Evolutionary conservation across 208 protist genomes (phyloP), one percentile per base, ranked within the genome.

Genomic region (Acanthamoeba triangularis): DNA sequence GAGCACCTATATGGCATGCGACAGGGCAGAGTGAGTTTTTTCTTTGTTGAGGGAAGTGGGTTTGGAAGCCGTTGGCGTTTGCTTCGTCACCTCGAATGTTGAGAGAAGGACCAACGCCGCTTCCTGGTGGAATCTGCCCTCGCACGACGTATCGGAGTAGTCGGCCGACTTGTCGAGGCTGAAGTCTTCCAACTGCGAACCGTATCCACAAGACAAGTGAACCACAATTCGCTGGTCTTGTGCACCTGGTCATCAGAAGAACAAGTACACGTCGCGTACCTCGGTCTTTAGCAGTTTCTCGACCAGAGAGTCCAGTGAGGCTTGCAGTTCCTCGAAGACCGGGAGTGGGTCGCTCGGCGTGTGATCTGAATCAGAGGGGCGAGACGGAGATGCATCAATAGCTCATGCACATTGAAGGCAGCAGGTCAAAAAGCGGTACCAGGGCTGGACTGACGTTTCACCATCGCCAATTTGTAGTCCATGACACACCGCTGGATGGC

Each of bases 61-160:
- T n/a, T n/a, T n/a, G n/a, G n/a, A n/a, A n/a, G n/a, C n/a, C n/a
- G n/a, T n/a, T n/a, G n/a, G n/a, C n/a, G 80, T 1, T 11, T 11
- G n/a, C n/a, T 47, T 47, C 44, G 4, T 47, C 47, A 93, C 87
- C 63, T 94, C 90, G 25, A 65, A 94, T 1, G 44, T n/a, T 0
- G 63, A 49, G 25, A 94, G 65, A 35, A 94, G 65, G 23, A 82
- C 61, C 8, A 80, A 10, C 10, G 90, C 90, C 10, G 61, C 90
- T 49, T 94, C 90, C 37, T 94, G 59, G 80, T 94, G 37, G 35
- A 80, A 94, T 30, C 44, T 94, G 47, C 90, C 90, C 65, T 94
- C 63, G 28, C 90, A 94, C 2, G 90, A 37, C 13, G 54, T 41
- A 28, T 94, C 65, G 23, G 90, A 72, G 44, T 80, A 94, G 67